phyloP scores from a whole-genome alignment of 306 rosid genomes.

The Cajanus cajan region DNA sequence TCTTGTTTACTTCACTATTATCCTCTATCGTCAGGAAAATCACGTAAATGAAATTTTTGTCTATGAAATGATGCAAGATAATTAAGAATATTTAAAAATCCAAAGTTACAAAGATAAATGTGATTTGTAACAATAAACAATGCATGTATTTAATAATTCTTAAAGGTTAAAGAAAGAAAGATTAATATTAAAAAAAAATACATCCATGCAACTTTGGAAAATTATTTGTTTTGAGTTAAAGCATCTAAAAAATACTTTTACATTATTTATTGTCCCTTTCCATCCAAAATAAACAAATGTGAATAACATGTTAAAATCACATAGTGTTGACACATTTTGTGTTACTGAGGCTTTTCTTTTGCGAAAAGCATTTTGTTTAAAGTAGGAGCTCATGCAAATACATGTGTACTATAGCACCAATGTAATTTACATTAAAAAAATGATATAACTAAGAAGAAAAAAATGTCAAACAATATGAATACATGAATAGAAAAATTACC shows the following conservation, averaged over 20 bases:
- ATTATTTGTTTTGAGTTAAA: background rate
- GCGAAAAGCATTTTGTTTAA: background rate
- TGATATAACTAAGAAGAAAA: no score
- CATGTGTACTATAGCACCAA: background rate
- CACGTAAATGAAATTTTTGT: background rate
- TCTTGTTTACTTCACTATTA: background rate
- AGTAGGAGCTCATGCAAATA: background rate
- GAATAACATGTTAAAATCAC: background rate
- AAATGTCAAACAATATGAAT: no score
- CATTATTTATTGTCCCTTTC: background rate
- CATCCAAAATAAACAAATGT: background rate
- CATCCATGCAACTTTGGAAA: background rate
- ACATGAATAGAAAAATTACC: background rate
- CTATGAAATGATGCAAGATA: no score
- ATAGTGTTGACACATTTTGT: background rate
- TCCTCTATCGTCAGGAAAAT: background rate
- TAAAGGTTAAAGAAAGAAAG: no score
- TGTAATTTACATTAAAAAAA: no score
- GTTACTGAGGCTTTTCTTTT: background rate
- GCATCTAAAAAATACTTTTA: background rate
- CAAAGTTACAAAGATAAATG: no score
- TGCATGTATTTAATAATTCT: no score
- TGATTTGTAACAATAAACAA: background rate
- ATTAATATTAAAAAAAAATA: no score
- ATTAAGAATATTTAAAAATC: no score